Evolutionary conservation across 495 filamentous ascomycete species (phyloP), one percentile per base, ranked within the genome.

Genomic region (Cairneyella variabilis): DNA sequence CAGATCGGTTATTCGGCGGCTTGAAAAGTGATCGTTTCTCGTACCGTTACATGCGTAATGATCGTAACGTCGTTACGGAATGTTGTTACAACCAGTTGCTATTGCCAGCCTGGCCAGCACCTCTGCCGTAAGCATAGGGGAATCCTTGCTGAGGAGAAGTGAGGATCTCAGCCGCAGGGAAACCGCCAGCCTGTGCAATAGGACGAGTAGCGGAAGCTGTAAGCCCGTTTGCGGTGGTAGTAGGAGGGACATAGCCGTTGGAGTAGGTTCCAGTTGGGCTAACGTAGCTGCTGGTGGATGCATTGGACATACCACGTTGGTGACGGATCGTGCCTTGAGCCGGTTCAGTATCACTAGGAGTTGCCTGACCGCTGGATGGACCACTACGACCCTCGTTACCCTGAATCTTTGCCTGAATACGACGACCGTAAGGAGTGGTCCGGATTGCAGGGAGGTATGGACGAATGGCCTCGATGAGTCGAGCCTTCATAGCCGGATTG

Each of bases 381-480:
- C 55, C 62, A 32, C 62, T 64, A 18, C 62, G 62, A 53, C 53
- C 51, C 30, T 64, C 62, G 41, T 51, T 64, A 9, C 62, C 62
- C 45, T 61, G 59, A 34, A 98, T 88, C 74, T 97, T 98, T 53
- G 83, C 83, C 57, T 85, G 83, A 57, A 97, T 93, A 46, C 93
- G 88, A 53, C 92, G 91, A 23, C 93, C 93, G 64, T 97, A 91
- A 6, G 93, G 93, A 25, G 90, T 96, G 50, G 85, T 79, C 36
- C 90, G 86, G 50, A 98, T 90, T 1, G 77, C 71, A 6, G 89
- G 86, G 20, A 97, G 74, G 51, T 89, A 77, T 0, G 91, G 92
- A 21, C 90, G 89, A 56, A 98, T 87, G 26, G 76, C 76, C 30
- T 97, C 89, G 32, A 95, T 80, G 18, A 98, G 77, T 22, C 77